Percentiles rank a stretch among this genome's conserved stretches.
Evolutionary conservation across 1,284 basidiomycete species (phyloP).

Genomic region (Sanghuangporus baumii): DNA sequence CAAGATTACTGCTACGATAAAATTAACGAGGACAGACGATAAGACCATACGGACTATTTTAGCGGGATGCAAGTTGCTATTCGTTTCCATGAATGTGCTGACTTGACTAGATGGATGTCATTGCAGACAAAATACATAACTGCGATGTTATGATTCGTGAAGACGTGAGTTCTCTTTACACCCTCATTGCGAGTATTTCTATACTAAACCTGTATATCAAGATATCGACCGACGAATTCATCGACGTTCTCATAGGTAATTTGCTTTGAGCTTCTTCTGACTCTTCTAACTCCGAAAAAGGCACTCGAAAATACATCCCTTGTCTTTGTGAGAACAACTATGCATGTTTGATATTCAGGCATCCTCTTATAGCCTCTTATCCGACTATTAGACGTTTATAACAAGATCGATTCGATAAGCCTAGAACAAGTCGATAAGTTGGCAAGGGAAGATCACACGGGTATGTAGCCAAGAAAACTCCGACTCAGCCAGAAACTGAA

Average conservation of each 20-base stretch:
- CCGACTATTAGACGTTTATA: constrained; percentile 74
- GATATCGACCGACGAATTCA: constrained; percentile 96
- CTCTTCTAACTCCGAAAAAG: constrained; percentile 30
- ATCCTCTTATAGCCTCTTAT: constrained; percentile 14
- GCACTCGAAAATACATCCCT: constrained; percentile 92
- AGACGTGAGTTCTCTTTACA: constrained; percentile 55
- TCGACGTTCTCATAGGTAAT: constrained; percentile 88
- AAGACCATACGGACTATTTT: constrained; percentile 90
- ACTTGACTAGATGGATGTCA: constrained; percentile 9
- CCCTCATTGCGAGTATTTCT: constrained; percentile 6
- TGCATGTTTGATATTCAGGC: background rate
- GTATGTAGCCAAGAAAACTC: background rate
- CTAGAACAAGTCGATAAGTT: constrained; percentile 87
- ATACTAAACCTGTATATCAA: constrained; percentile 27
- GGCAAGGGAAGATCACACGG: constrained; percentile 78
- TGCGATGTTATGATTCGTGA: constrained; percentile 97
- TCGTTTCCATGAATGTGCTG: constrained; percentile 1
- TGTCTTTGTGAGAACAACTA: constrained; percentile 59
- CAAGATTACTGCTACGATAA: constrained; percentile 85
- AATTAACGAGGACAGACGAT: constrained; percentile 92
- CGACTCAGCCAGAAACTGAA: background rate
- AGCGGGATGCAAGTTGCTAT: constrained; percentile 60
- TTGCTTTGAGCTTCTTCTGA: constrained; percentile 1
- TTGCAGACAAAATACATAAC: constrained; percentile 78
- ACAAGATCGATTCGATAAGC: constrained; percentile 90